phyloP scores from a whole-genome alignment of 2,329 filamentous ascomycete genomes.

The Sporothrix curviconia region DNA sequence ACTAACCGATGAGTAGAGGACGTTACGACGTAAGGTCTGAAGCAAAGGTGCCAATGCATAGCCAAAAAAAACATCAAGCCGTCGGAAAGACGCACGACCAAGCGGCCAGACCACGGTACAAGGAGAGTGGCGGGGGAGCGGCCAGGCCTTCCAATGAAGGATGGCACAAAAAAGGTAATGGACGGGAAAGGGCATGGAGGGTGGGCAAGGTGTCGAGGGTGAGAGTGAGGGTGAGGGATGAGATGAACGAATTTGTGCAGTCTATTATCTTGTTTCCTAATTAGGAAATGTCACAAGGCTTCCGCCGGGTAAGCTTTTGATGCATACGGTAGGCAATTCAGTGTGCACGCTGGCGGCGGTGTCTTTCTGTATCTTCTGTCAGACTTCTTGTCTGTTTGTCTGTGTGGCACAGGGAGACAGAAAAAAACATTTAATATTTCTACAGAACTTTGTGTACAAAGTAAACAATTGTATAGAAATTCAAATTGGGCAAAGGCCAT shows the following conservation, averaged over 20 bases:
- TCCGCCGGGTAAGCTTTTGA: conserved; percentile 8
- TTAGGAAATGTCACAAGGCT: neutral
- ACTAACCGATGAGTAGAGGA: no score
- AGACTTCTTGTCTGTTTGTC: neutral
- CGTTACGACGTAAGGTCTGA: neutral
- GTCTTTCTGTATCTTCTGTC: neutral
- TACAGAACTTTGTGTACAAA: no score
- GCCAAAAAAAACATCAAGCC: neutral
- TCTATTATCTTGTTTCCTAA: neutral
- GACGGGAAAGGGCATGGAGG: neutral
- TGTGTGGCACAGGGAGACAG: no score
- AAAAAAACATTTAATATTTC: no score
- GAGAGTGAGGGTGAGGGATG: no score
- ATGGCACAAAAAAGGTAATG: neutral
- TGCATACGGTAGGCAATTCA: neutral
- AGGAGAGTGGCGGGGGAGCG: neutral
- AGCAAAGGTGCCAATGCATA: neutral
- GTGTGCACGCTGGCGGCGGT: neutral
- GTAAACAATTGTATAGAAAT: no score
- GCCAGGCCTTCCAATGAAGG: no score
- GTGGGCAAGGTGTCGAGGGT: no score
- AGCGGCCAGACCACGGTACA: neutral
- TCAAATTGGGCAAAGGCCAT: no score
- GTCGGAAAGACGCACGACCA: neutral
- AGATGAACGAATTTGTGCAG: no score